Conservation (phyloP, 768 basidiomycete species). For the Agaricus blazei region DNA sequence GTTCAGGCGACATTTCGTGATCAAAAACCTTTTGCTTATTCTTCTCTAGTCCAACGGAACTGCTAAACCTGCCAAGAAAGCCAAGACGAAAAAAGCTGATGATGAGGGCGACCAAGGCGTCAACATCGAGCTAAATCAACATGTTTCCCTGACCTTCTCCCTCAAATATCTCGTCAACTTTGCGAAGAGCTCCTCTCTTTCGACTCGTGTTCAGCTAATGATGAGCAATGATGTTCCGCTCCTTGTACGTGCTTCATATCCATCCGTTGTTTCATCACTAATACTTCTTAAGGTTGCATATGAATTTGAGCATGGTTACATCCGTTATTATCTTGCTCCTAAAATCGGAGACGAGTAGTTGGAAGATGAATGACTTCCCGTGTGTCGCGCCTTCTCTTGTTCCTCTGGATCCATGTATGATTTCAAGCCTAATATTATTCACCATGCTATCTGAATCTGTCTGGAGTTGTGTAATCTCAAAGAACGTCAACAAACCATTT, state of each 20-base stretch:
- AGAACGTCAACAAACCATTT: too few species aligned
- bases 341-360: constrained; percentile 14
- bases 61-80: constrained; percentile 40
- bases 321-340: constrained; percentile 16
- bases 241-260: constrained; percentile 45
- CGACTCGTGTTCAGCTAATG: constrained; percentile 71
- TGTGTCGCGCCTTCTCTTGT: neutral
- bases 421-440: neutral
- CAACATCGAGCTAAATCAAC: constrained; percentile 80
- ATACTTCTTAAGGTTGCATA: constrained; percentile 11
- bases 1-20: neutral
- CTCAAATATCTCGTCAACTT: constrained; percentile 98
- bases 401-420: neutral
- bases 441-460: neutral
- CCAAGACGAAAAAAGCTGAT: constrained; percentile 49
- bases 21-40: constrained; percentile 3
- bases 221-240: constrained; percentile 92
- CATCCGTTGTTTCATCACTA: neutral
- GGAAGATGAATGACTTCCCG: too few species aligned
- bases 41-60: constrained; percentile 26
- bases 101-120: constrained; percentile 54
- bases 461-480: too few species aligned
- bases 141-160: constrained; percentile 90
- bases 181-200: constrained; percentile 79
- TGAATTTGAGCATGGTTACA: constrained; percentile 13